Conservation (phyloP, 306 rosid species). For the Abrus pulchellus region DNA sequence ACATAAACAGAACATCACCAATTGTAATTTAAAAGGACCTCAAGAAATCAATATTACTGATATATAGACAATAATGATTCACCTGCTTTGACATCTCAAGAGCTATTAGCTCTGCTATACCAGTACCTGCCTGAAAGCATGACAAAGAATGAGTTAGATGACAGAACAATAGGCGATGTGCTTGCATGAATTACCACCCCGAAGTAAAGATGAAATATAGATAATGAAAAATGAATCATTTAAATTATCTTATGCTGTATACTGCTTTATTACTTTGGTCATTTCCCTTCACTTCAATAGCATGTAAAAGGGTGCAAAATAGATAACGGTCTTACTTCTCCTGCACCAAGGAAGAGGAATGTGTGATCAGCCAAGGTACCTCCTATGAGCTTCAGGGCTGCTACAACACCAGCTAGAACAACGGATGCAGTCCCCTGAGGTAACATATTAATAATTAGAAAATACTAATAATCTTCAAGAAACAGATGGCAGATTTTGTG, state of each 20-base stretch:
- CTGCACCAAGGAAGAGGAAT: slow-evolving; percentile 98
- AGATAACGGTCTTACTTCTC: slow-evolving; percentile 62
- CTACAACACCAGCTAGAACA: slow-evolving; percentile 92
- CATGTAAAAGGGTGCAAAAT: neutral
- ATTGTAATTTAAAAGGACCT: slow-evolving; percentile 12
- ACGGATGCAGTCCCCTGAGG: slow-evolving; percentile 95
- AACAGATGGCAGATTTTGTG: slow-evolving; percentile 8
- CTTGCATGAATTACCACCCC: neutral
- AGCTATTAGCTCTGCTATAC: slow-evolving; percentile 95
- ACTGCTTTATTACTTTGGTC: neutral
- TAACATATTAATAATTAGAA: slow-evolving; percentile 30
- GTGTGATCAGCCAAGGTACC: slow-evolving; percentile 81
- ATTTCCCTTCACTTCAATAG: neutral
- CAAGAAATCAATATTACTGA: neutral
- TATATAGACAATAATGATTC: slow-evolving; percentile 17
- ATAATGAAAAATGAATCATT: neutral
- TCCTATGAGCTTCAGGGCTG: slow-evolving; percentile 82
- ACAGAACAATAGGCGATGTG: slow-evolving; percentile 5
- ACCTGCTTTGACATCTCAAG: slow-evolving; percentile 88
- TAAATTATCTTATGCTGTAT: neutral
- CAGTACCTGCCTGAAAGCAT: slow-evolving; percentile 87
- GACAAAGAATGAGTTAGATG: slow-evolving; percentile 32
- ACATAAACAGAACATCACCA: slow-evolving; percentile 21
- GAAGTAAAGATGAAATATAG: neutral
- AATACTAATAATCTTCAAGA: neutral